A percentile compares a stretch with the other conserved stretches of the same genome.
Evolutionary conservation across 139 green algal genomes (phyloP).

Genomic region (Tetraselmis striata): DNA sequence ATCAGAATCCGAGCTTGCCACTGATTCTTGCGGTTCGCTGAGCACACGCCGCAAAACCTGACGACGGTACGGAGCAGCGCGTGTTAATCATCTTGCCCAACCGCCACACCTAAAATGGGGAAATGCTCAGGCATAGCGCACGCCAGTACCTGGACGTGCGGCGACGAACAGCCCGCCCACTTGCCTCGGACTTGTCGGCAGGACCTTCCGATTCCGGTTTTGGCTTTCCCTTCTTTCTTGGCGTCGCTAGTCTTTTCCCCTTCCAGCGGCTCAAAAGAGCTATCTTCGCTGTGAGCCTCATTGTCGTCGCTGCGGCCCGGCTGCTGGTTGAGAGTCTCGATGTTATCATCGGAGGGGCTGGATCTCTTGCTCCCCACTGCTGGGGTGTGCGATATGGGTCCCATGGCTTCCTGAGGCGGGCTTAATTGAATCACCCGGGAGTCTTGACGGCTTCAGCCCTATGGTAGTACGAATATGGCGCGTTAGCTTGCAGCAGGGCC

Average conservation of each 20-base stretch:
- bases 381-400: too few relatives aligned
- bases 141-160: not conserved
- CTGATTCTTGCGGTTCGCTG: slow-evolving; percentile 69
- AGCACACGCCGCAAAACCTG: slow-evolving; percentile 41
- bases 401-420: too few relatives aligned
- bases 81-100: not conserved
- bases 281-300: not conserved
- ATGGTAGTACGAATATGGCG: too few relatives aligned
- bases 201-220: not conserved
- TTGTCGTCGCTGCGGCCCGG: not conserved
- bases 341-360: not conserved
- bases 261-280: not conserved
- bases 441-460: too few relatives aligned
- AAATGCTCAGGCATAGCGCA: not conserved
- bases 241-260: not conserved
- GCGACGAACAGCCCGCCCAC: not conserved
- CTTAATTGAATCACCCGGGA: too few relatives aligned
- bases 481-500: too few relatives aligned
- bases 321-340: not conserved
- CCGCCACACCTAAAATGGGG: not conserved
- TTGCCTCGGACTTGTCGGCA: not conserved
- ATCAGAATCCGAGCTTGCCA: slow-evolving; percentile 73
- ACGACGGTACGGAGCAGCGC: not conserved
- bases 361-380: not conserved
- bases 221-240: not conserved